phyloP scores from a whole-genome alignment of 306 rosid genomes.

The Dryas drummondii region DNA sequence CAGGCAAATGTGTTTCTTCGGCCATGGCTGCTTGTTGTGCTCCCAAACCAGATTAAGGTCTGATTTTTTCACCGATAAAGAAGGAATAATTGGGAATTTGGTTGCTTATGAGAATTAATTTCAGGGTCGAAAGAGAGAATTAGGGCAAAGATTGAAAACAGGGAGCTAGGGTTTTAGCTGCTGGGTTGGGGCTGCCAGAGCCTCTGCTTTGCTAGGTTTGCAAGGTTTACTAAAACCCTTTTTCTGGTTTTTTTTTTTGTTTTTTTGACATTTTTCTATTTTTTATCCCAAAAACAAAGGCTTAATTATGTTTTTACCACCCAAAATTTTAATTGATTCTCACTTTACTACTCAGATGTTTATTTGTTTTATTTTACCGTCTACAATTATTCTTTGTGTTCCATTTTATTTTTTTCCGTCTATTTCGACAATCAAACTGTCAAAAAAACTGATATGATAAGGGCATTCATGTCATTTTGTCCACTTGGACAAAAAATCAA shows the following conservation, averaged over 20 bases:
- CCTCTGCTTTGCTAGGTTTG: neutral
- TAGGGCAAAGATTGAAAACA: neutral
- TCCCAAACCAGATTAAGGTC: neutral
- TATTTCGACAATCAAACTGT: no score
- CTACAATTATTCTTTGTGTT: no score
- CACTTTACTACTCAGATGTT: no score
- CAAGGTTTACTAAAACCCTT: neutral
- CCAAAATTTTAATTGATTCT: no score
- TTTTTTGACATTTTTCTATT: neutral
- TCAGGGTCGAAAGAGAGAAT: neutral
- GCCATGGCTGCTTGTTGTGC: conserved; percentile 47
- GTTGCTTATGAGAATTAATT: neutral
- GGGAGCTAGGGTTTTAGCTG: conserved; percentile 9
- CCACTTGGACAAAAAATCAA: no score
- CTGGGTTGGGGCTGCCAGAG: neutral
- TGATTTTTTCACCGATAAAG: neutral
- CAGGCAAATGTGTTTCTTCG: conserved; percentile 41
- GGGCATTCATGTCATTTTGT: no score
- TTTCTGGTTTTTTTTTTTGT: neutral
- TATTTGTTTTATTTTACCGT: no score
- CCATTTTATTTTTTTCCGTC: no score
- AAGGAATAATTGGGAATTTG: neutral
- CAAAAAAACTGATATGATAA: no score
- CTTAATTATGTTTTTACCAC: no score
- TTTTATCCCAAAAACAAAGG: neutral